Percentiles rank a stretch among this genome's conserved stretches.
Evolutionary conservation across 1,284 basidiomycete genomes (phyloP).

Genomic region (Rhizopogon parksii): DNA sequence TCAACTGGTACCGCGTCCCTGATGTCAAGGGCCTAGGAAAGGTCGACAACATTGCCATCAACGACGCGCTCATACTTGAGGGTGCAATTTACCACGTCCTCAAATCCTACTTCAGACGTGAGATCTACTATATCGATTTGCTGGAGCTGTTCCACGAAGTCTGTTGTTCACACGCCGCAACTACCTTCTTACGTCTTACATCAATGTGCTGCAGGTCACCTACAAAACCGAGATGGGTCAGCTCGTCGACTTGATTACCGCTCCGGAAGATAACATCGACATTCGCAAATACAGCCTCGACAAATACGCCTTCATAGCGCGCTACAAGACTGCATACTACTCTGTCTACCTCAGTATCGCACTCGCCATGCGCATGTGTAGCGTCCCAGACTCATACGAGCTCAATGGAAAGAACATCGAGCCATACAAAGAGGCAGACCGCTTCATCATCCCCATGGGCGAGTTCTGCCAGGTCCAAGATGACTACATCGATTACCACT

Average conservation of each 20-base stretch:
- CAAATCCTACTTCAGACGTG: slow-evolving; percentile 81
- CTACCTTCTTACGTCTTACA: not conserved
- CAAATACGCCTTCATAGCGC: slow-evolving; percentile 89
- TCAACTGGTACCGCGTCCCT: slow-evolving; percentile 89
- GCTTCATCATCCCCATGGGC: slow-evolving; percentile 88
- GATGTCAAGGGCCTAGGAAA: slow-evolving; percentile 42
- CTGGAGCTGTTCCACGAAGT: slow-evolving; percentile 89
- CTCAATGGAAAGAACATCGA: slow-evolving; percentile 32
- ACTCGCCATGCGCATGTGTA: slow-evolving; percentile 80
- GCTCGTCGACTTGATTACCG: slow-evolving; percentile 92
- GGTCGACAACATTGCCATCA: slow-evolving; percentile 80
- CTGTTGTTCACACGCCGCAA: slow-evolving; percentile 15
- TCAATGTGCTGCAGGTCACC: slow-evolving; percentile 49
- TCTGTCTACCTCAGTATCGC: slow-evolving; percentile 99
- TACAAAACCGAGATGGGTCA: slow-evolving; percentile 97
- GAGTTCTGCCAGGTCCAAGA: slow-evolving; percentile 99
- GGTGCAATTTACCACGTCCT: slow-evolving; percentile 88
- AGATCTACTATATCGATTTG: slow-evolving; percentile 82
- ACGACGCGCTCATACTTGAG: slow-evolving; percentile 97
- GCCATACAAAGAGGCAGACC: slow-evolving; percentile 75
- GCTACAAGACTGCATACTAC: slow-evolving; percentile 99
- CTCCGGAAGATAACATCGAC: slow-evolving; percentile 86
- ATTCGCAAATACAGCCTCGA: slow-evolving; percentile 71
- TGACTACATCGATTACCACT: slow-evolving; percentile 93
- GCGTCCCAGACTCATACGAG: slow-evolving; percentile 54